Percentiles rank a stretch among this genome's conserved stretches.
phyloP scores from a whole-genome alignment of 148 eudicot genomes.

The Chenopodium berlandieri region DNA sequence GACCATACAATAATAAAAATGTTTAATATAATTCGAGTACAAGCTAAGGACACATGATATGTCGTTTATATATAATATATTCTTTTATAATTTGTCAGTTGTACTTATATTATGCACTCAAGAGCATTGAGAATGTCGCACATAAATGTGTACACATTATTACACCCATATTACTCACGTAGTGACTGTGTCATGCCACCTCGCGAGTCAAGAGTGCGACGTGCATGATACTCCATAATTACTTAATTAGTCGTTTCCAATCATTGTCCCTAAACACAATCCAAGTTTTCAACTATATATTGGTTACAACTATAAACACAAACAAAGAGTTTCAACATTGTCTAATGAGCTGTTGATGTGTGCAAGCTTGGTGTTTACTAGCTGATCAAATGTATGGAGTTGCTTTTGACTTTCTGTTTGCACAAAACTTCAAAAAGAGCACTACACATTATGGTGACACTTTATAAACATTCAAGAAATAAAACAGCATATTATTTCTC shows the following conservation, averaged over 20 bases:
- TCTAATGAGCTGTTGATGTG: constrained; percentile 4
- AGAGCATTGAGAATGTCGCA: no score
- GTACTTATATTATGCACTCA: not conserved
- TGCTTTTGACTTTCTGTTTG: constrained; percentile 6
- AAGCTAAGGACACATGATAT: no score
- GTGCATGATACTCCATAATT: not conserved
- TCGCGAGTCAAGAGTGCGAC: not conserved
- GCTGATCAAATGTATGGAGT: not conserved
- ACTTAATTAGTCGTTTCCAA: not conserved
- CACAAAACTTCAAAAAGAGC: constrained; percentile 8
- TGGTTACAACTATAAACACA: not conserved
- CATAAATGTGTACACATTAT: no score
- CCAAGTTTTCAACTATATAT: not conserved
- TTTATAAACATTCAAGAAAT: not conserved
- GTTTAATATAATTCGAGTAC: no score
- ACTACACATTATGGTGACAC: not conserved
- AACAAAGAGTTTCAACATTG: not conserved
- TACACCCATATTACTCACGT: no score
- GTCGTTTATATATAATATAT: no score
- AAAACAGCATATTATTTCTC: not conserved
- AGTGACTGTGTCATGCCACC: not conserved
- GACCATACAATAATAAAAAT: no score
- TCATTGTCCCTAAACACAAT: not conserved
- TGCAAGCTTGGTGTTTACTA: not conserved
- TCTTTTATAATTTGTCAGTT: no score